Base-by-base conservation (phyloP, 768 basidiomycete genomes). In the Amanita pseudoporphyria region DNA sequence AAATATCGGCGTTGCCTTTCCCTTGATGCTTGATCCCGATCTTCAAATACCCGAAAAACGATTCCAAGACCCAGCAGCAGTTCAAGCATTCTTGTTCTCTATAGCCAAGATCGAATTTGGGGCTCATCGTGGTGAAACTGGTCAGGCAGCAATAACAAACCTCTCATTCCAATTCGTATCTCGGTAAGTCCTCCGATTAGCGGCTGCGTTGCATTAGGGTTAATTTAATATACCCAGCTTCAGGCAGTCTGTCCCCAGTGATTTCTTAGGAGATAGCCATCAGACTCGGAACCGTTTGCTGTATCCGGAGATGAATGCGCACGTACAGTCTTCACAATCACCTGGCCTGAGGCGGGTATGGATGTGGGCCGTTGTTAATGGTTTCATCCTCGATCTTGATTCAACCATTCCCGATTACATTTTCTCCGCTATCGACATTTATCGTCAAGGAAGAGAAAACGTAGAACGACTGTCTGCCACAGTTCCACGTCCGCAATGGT, bases 1-100 rank as follows among this genome's bases (percentile, higher is more conserved):
- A 24, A 81, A 84, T 56, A 72, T 97, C 31, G 93, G 93, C n/a
- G 77, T 92, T 3, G 94, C 91, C 5, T 89, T 98, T 57, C 95
- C 95, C 1, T 70, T 97, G 22, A 76, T 76, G 1, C 71, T 81
- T 47, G 76, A 81, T 47, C 72, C 74, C 53, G 74, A 78, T 22
- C 66, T 86, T 6, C 77, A 75, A 47, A 57, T 79, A 30, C 72
- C 74, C 24, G 69, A 60, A 19, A 61, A 66, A 44, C 69, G 66
- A 47, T 61, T 60, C 49, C 64, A 62, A 35, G 71, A 74, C 46
- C 65, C 62, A 14, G 54, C 64, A 7, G 66, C 78, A 28, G 75
- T 87, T 28, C 79, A 81, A 6, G 94, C 94, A 0, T 88, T 98
- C 66, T 65, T 98, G 19, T 84, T 93, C 59, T 86, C 91, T 2